Evolutionary conservation across 2,329 filamentous ascomycete genomes (phyloP).

Genomic region (Alternaria arbusti): DNA sequence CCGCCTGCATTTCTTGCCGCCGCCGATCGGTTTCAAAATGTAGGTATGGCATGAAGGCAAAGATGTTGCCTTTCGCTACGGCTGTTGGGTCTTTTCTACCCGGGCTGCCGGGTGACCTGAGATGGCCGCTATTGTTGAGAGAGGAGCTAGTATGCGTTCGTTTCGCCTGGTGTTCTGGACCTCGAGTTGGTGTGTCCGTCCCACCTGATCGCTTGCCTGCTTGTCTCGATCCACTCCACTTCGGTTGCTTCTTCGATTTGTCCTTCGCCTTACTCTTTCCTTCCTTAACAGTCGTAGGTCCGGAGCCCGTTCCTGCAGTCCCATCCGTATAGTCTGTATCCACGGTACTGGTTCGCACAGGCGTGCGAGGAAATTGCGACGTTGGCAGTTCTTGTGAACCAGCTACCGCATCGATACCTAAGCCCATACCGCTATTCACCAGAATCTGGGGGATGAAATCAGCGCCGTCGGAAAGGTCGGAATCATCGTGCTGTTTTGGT

Average conservation of each 20-base stretch:
- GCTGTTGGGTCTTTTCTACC: slow-evolving; percentile 43
- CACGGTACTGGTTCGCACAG: slow-evolving; percentile 37
- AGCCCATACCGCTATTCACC: slow-evolving; percentile 30
- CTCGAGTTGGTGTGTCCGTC: slow-evolving; percentile 37
- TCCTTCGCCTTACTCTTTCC: slow-evolving; percentile 38
- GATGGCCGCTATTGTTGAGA: slow-evolving; percentile 31
- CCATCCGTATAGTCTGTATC: slow-evolving; percentile 44
- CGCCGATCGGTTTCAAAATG: slow-evolving; percentile 67
- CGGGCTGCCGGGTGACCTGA: slow-evolving; percentile 45
- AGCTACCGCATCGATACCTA: slow-evolving; percentile 32
- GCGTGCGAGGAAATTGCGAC: slow-evolving; percentile 28
- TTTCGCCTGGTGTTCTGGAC: slow-evolving; percentile 28
- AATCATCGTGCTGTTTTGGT: slow-evolving; percentile 39
- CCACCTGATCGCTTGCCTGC: slow-evolving; percentile 33
- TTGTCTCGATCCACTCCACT: slow-evolving; percentile 35
- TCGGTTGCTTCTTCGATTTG: slow-evolving; percentile 39
- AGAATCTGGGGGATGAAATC: slow-evolving; percentile 41
- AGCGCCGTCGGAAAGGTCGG: slow-evolving; percentile 41
- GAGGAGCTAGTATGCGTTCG: slow-evolving; percentile 30
- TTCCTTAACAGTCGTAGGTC: slow-evolving; percentile 28
- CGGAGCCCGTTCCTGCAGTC: slow-evolving; percentile 33
- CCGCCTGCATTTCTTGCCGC: slow-evolving; percentile 63
- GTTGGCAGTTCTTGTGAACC: slow-evolving; percentile 26
- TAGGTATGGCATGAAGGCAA: slow-evolving; percentile 68
- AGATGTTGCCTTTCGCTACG: slow-evolving; percentile 45